These are phyloP conservation scores for Tricholoma saponaceum DNA, from an alignment of 768 basidiomycete genomes.

Conservation along the genomic window DNA sequence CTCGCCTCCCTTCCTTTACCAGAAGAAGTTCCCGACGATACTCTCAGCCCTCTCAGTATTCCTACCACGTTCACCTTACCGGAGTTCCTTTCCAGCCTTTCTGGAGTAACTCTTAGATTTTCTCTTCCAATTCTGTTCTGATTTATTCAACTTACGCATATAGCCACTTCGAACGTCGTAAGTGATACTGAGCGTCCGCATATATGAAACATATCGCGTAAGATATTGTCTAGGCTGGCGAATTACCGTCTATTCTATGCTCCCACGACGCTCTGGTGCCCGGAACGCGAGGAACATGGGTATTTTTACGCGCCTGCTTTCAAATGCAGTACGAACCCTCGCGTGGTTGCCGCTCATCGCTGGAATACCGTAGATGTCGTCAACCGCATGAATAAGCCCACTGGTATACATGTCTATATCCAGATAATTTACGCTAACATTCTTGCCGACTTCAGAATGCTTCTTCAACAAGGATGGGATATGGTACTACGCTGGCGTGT, in stretches of 20 bases:
- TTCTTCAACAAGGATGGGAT: conserved; percentile 78
- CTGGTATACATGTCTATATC: conserved; percentile 38
- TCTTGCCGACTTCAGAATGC: conserved; percentile 47
- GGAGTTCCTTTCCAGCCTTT: conserved; percentile 59
- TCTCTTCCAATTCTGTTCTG: background rate
- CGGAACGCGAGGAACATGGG: conserved; percentile 79
- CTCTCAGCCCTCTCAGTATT: conserved; percentile 64
- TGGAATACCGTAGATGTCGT: conserved; percentile 67
- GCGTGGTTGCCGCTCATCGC: conserved; percentile 70
- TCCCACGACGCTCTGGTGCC: conserved; percentile 71
- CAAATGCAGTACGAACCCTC: conserved; percentile 78
- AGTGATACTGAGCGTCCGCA: conserved; percentile 18
- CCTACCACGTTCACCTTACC: conserved; percentile 61
- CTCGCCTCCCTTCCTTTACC: conserved; percentile 64
- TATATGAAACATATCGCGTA: background rate
- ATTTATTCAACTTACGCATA: conserved; percentile 6
- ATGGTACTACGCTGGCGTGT: conserved; percentile 85
- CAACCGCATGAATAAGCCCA: conserved; percentile 54
- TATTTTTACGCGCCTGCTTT: conserved; percentile 70
- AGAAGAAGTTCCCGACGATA: conserved; percentile 56
- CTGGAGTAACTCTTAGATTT: conserved; percentile 42
- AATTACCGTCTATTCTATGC: conserved; percentile 68
- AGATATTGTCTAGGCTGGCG: conserved; percentile 41
- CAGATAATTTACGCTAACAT: background rate
- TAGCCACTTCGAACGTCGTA: conserved; percentile 59